These are phyloP conservation scores for Scheffersomyces segobiensis DNA, from an alignment of 1,139 yeast genomes.

Conservation along the genomic window DNA sequence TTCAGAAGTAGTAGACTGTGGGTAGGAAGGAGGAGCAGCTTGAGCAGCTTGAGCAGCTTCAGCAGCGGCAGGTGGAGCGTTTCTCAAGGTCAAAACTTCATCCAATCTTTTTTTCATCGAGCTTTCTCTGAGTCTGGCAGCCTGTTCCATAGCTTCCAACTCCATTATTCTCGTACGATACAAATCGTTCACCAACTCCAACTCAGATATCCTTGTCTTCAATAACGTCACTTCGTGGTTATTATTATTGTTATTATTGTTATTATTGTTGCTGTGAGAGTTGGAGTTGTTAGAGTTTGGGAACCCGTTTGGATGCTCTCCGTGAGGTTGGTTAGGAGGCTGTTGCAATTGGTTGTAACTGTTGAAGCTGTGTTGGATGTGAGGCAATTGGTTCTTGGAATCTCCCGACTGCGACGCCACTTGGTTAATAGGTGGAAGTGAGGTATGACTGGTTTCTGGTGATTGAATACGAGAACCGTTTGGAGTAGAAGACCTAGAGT, in stretches of 20 bases:
- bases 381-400: constrained; percentile 24
- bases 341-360: constrained; percentile 11
- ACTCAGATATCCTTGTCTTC: constrained; percentile 79
- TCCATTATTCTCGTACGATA: constrained; percentile 81
- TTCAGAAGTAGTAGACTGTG: constrained; percentile 2
- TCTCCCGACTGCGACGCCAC: constrained; percentile 16
- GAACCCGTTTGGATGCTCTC: constrained; percentile 10
- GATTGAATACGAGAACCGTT: constrained; percentile 20
- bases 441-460: constrained; percentile 21
- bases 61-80: neutral
- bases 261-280: constrained; percentile 13
- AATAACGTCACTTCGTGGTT: constrained; percentile 53
- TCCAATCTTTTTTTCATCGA: constrained; percentile 52
- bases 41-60: neutral
- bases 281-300: constrained; percentile 12
- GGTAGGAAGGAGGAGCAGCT: neutral
- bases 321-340: constrained; percentile 13
- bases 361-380: constrained; percentile 21
- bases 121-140: constrained; percentile 52
- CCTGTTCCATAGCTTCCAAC: constrained; percentile 70
- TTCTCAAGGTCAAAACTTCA: constrained; percentile 30
- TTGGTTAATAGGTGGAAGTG: constrained; percentile 41
- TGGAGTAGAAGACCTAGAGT: constrained; percentile 11
- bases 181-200: constrained; percentile 85
- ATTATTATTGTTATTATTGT: constrained; percentile 7